phyloP scores from a whole-genome alignment of 768 basidiomycete genomes.

The Auricularia auricula-judae region DNA sequence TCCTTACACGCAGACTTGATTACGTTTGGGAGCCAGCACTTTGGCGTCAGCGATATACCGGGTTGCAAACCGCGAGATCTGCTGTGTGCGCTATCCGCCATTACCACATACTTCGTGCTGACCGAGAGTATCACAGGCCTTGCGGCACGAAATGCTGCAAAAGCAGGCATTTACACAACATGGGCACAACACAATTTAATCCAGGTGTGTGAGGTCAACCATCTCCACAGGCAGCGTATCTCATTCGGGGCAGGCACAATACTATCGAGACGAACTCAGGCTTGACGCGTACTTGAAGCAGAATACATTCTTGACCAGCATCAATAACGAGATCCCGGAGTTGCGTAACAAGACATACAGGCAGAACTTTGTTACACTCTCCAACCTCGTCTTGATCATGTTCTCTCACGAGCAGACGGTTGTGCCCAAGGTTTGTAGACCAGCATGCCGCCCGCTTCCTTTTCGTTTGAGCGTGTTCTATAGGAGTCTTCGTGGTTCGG shows the following conservation, averaged over 20 bases:
- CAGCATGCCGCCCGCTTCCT: background rate
- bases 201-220: conserved; percentile 35
- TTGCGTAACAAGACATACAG: conserved; percentile 49
- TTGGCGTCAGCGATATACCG: conserved; percentile 74
- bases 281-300: conserved; percentile 44
- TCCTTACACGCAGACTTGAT: conserved; percentile 37
- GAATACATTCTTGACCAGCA: conserved; percentile 57
- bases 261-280: conserved; percentile 64
- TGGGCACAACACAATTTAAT: conserved; percentile 73
- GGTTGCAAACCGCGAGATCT: conserved; percentile 55
- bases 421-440: conserved; percentile 36
- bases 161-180: conserved; percentile 51
- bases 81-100: conserved; percentile 22
- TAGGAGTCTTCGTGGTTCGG: conserved; percentile 82
- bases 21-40: conserved; percentile 81
- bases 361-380: conserved; percentile 46
- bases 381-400: conserved; percentile 59
- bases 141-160: conserved; percentile 48
- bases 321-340: conserved; percentile 66
- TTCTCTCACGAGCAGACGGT: conserved; percentile 69
- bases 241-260: conserved; percentile 53
- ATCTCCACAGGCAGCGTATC: background rate
- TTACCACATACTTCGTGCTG: conserved; percentile 25
- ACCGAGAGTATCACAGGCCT: too few relatives aligned
- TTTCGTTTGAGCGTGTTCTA: background rate